Evolutionary conservation across 768 basidiomycete species (phyloP).

Genomic region (Chalciporus pseudorubinellus): DNA sequence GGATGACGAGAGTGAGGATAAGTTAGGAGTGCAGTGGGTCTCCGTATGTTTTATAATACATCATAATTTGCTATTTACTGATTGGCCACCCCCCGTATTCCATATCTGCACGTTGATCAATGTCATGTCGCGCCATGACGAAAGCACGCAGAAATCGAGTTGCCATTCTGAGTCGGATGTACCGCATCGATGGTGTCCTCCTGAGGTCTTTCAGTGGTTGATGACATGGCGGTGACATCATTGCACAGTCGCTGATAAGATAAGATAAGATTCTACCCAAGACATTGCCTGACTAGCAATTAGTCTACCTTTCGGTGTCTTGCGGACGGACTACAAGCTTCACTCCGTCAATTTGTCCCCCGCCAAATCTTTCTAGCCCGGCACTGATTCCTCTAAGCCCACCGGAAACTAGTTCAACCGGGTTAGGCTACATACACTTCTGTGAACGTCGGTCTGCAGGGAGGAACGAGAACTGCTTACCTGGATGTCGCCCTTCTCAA

Average conservation of each 20-base stretch:
- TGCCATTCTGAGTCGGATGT: conserved; percentile 30
- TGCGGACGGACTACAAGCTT: conserved; percentile 45
- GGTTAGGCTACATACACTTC: conserved; percentile 38
- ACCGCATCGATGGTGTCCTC: conserved; percentile 32
- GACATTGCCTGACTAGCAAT: conserved; percentile 17
- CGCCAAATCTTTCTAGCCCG: conserved; percentile 42
- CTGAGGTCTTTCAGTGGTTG: conserved; percentile 26
- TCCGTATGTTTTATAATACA: conserved; percentile 11
- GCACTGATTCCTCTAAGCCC: conserved; percentile 43
- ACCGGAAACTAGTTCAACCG: conserved; percentile 38
- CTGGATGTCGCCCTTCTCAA: conserved; percentile 33
- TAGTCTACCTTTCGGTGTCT: conserved; percentile 39
- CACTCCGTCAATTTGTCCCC: conserved; percentile 41
- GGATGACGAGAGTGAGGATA: conserved; percentile 5
- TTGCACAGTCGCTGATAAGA: conserved; percentile 22
- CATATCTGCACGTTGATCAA: conserved; percentile 25
- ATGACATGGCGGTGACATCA: conserved; percentile 15
- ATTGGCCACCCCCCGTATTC: conserved; percentile 32
- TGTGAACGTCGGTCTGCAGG: not conserved
- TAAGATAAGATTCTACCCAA: conserved; percentile 26
- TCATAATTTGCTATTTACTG: conserved; percentile 26
- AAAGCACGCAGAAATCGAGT: conserved; percentile 31
- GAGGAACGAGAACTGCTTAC: conserved; percentile 14
- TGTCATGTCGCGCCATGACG: conserved; percentile 30
- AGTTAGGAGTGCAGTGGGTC: conserved; percentile 5